A percentile compares a stretch with the other conserved stretches of the same genome.
These are phyloP conservation scores for Phytophthora citricola DNA, from an alignment of 352 stramenopile genomes.

Conservation along the genomic window DNA sequence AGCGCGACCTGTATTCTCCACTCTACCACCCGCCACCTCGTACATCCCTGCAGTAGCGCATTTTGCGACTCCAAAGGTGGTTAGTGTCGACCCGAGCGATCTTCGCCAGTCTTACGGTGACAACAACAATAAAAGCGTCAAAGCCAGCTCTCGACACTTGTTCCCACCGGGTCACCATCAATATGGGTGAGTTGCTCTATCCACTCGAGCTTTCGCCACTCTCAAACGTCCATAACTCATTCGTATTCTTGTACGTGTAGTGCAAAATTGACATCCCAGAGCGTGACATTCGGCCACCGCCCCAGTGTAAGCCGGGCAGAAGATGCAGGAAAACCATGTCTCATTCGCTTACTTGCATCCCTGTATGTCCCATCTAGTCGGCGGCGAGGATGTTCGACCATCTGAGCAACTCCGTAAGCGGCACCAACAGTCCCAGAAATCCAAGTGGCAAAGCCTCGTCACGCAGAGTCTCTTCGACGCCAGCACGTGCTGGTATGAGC, in stretches of 20 bases:
- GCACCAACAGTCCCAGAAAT: slow-evolving; percentile 26
- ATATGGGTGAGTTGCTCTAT: slow-evolving; percentile 40
- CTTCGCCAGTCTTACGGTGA: slow-evolving; percentile 29
- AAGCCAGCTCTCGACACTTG: slow-evolving; percentile 25
- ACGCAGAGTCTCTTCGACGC: slow-evolving; percentile 24
- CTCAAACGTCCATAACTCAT: slow-evolving; percentile 25
- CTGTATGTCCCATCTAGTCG: slow-evolving; percentile 43
- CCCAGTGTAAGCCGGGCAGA: slow-evolving; percentile 47
- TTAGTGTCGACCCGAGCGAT: slow-evolving; percentile 60
- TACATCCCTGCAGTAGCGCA: slow-evolving; percentile 50
- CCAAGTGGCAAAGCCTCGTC: slow-evolving; percentile 21
- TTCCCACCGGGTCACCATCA: slow-evolving; percentile 41
- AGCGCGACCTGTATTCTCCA: slow-evolving; percentile 60
- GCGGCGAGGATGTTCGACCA: slow-evolving; percentile 78
- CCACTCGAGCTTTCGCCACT: not conserved
- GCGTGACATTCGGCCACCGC: slow-evolving; percentile 77
- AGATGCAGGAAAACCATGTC: slow-evolving; percentile 12
- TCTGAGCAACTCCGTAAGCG: slow-evolving; percentile 46
- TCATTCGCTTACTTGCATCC: slow-evolving; percentile 15
- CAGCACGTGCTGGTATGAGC: slow-evolving; percentile 70
- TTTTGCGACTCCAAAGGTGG: slow-evolving; percentile 50
- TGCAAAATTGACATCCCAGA: slow-evolving; percentile 46
- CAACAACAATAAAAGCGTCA: slow-evolving; percentile 15
- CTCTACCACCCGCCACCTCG: slow-evolving; percentile 38
- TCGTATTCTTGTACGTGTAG: slow-evolving; percentile 23